phyloP scores from a whole-genome alignment of 2,329 filamentous ascomycete genomes.

The Aspergillus arachidicola region DNA sequence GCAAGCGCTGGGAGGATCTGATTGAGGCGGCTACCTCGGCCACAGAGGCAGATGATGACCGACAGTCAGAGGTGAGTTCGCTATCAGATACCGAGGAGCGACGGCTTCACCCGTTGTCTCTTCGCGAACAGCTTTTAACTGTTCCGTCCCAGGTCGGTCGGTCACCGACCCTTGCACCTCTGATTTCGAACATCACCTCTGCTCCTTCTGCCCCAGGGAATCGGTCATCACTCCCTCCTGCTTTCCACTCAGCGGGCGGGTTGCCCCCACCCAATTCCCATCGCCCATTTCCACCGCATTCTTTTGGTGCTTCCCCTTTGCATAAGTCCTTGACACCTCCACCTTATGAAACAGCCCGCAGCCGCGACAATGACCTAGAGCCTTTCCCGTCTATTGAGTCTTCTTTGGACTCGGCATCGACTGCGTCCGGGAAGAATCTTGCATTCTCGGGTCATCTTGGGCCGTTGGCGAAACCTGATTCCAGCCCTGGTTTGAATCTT shows the following conservation, averaged over 20 bases:
- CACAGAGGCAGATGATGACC: conserved; percentile 84
- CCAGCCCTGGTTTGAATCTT: conserved; percentile 56
- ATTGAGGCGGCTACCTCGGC: conserved; percentile 93
- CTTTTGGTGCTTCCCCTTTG: conserved; percentile 84
- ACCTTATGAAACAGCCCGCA: conserved; percentile 58
- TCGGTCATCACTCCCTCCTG: conserved; percentile 64
- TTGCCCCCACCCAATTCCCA: conserved; percentile 43
- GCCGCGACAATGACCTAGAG: conserved; percentile 62
- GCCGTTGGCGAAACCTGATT: conserved; percentile 71
- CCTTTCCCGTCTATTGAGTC: conserved; percentile 91
- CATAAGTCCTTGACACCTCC: conserved; percentile 90
- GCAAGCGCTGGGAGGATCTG: conserved; percentile 93
- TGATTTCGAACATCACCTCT: conserved; percentile 42
- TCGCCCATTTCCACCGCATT: conserved; percentile 48
- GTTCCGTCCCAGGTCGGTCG: conserved; percentile 36
- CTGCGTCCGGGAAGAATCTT: conserved; percentile 64
- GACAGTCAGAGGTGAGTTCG: conserved; percentile 75
- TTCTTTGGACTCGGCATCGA: conserved; percentile 60
- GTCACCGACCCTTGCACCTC: conserved; percentile 43
- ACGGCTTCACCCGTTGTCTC: neutral
- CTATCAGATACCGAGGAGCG: conserved; percentile 1
- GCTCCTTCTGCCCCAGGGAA: conserved; percentile 48
- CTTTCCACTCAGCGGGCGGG: conserved; percentile 53
- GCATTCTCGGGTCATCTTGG: conserved; percentile 64
- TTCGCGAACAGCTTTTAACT: conserved; percentile 18